phyloP scores from a whole-genome alignment of 1,284 basidiomycete genomes.

The Tylopilus sp. region DNA sequence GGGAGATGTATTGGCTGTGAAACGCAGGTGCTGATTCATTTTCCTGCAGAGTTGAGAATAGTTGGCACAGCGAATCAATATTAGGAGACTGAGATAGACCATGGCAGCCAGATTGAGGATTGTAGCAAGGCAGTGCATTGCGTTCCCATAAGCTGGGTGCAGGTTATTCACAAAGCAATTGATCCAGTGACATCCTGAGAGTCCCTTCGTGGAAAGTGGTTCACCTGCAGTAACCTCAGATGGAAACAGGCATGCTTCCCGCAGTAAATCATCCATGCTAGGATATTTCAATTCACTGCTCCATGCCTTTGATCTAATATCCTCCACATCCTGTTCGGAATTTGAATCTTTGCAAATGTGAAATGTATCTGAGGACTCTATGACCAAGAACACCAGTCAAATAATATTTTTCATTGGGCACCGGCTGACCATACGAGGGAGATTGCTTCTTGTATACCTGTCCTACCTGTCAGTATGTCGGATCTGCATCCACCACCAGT shows the following conservation, averaged over 20 bases:
- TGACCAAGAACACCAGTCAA: background rate
- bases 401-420: background rate
- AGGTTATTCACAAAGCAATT: background rate
- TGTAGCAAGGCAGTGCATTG: background rate
- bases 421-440: conserved; percentile 38
- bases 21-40: background rate
- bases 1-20: background rate
- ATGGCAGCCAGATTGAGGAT: too few species aligned
- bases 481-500: conserved; percentile 40
- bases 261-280: background rate
- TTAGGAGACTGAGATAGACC: background rate
- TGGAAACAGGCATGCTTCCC: conserved; percentile 13
- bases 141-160: background rate
- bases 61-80: background rate
- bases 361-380: background rate
- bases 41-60: background rate
- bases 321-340: too few species aligned
- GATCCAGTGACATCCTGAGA: too few species aligned
- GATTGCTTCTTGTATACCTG: conserved; percentile 49
- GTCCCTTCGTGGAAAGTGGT: background rate
- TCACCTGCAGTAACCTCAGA: background rate
- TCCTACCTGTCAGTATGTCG: conserved; percentile 46
- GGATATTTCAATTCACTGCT: too few species aligned
- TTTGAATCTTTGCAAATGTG: background rate
- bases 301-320: too few species aligned